Conservation (phyloP, 352 stramenopile genomes). For the Phytophthora chlamydospora region DNA sequence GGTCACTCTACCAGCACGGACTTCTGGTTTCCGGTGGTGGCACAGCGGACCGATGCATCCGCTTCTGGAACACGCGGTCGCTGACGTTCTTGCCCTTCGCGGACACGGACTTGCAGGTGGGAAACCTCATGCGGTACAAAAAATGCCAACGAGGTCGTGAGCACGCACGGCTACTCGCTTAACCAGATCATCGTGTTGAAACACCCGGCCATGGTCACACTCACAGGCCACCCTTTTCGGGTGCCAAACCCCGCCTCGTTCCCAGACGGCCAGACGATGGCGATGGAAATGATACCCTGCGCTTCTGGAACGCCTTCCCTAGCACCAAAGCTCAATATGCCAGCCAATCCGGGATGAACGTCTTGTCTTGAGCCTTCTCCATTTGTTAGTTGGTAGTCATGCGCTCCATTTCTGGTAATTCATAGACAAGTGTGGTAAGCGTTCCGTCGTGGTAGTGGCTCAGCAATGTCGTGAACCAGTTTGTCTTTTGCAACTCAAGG, state of each 20-base stretch:
- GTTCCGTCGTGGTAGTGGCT: too few relatives aligned
- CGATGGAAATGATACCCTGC: slow-evolving; percentile 96
- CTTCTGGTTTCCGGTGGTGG: slow-evolving; percentile 95
- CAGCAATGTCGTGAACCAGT: too few relatives aligned
- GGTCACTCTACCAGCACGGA: slow-evolving; percentile 96
- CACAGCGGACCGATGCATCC: slow-evolving; percentile 96
- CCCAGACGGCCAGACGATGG: slow-evolving; percentile 98
- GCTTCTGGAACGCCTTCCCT: slow-evolving; percentile 98
- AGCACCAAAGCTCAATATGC: slow-evolving; percentile 62
- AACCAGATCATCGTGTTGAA: slow-evolving; percentile 99
- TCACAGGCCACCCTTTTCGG: slow-evolving; percentile 96
- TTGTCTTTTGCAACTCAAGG: too few relatives aligned
- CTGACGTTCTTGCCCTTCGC: slow-evolving; percentile 89
- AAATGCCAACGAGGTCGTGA: slow-evolving; percentile 98
- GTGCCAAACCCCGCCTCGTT: slow-evolving; percentile 98
- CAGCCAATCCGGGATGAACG: slow-evolving; percentile 53
- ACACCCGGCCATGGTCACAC: slow-evolving; percentile 95
- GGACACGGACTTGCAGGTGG: slow-evolving; percentile 97
- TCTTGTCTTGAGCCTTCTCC: too few relatives aligned
- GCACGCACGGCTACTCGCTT: slow-evolving; percentile 97
- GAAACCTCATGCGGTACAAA: slow-evolving; percentile 98
- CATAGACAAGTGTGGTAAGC: too few relatives aligned
- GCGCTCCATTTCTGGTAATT: too few relatives aligned
- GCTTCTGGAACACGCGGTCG: slow-evolving; percentile 97
- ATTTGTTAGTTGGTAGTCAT: too few relatives aligned